Base-by-base conservation (phyloP, 352 stramenopile species). In the Aphanomyces cochlioides region DNA sequence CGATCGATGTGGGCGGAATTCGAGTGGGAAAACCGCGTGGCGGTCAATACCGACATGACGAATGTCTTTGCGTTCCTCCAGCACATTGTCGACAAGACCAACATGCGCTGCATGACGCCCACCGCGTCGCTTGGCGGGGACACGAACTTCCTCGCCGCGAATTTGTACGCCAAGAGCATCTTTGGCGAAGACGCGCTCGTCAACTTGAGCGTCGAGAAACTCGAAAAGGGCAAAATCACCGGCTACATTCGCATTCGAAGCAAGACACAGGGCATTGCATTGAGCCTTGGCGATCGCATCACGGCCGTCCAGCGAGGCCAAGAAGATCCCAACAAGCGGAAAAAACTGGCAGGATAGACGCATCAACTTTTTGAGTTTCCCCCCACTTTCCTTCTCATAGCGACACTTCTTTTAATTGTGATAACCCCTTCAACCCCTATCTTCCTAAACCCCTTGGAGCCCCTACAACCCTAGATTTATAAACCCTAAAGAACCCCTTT, bases 1-100 rank as follows among this genome's bases (percentile, higher is more conserved):
- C 92, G 98, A 72, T 87, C 84, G 5, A 99, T 99, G 97, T 99
- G 98, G 98, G 97, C 97, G 65, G 97, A 99, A 76, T 99, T 99
- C 78, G 98, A 99, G 83, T 99, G 98, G 98, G 98, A 99, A 82
- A 99, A 99, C 84, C 99, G 99, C 86, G 96, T 99, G 67, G 84
- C 88, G 3, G 92, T 99, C 54, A 97, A 98, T 79, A 98, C 96
- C 39, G 95, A 98, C 77, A 97, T 99, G 72, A 96, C 88, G 47
- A 96, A 98, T 75, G 84, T 99, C 47, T 94, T 98, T 68, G 89
- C 98, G 67, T 99, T 99, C 82, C 77, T 99, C 36, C 87, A 98
- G 71, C 97, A 99, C 79, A 97, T 99, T 71, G 95, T 99, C 28
- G 85, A 92, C 59, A 98, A 96, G 67, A 99, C 98, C 5, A 99